A percentile compares a stretch with the other conserved stretches of the same genome.
Evolutionary conservation across 148 eudicot species (phyloP).

Genomic region (Beta vulgaris): DNA sequence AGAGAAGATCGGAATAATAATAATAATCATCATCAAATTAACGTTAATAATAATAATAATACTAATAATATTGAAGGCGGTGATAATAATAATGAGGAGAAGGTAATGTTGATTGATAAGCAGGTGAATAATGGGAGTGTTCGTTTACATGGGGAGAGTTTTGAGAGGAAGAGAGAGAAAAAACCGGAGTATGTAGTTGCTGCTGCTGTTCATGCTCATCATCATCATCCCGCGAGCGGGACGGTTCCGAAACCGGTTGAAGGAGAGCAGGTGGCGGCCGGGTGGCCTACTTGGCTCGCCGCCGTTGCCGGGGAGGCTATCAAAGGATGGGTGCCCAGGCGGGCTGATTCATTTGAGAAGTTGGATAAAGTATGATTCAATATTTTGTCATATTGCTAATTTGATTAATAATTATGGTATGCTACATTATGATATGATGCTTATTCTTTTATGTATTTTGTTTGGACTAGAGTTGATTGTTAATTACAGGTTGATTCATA

Average conservation of each 20-base stretch:
- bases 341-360: slow-evolving; percentile 86
- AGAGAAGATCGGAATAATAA: slow-evolving; percentile 50
- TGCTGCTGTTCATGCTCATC: too few relatives aligned
- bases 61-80: not conserved
- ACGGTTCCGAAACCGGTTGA: slow-evolving; percentile 48
- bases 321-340: slow-evolving; percentile 77
- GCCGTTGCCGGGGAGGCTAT: slow-evolving; percentile 85
- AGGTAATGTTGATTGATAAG: slow-evolving; percentile 64
- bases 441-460: not conserved
- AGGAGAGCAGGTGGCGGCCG: slow-evolving; percentile 84
- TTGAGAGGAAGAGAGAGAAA: slow-evolving; percentile 53
- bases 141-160: slow-evolving; percentile 41
- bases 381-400: not conserved
- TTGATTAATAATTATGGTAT: not conserved
- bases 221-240: slow-evolving; percentile 44
- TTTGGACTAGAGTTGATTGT: not conserved
- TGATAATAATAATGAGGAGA: slow-evolving; percentile 43
- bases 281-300: slow-evolving; percentile 87
- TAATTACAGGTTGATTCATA: not conserved
- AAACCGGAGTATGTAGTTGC: slow-evolving; percentile 33
- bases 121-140: slow-evolving; percentile 41
- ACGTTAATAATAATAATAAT: not conserved
- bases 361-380: slow-evolving; percentile 58
- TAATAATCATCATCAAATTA: slow-evolving; percentile 14
- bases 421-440: slow-evolving; percentile 12